Base-by-base conservation (phyloP, 1,139 yeast species). In the Pichia sp. region DNA sequence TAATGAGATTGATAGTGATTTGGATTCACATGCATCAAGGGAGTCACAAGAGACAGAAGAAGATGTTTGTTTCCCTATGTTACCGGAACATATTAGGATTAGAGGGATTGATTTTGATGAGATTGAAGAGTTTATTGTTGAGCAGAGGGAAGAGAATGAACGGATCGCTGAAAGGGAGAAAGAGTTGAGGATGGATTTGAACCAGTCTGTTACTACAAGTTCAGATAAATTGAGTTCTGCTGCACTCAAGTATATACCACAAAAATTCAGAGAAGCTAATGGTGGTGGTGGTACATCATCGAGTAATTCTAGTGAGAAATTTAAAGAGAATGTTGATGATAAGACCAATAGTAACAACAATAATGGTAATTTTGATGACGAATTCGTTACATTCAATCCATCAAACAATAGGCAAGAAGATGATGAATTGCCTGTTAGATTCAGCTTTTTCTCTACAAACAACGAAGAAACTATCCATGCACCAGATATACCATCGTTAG, bases 21-120 rank as follows among this genome's bases (percentile, higher is more conserved):
- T 72, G 11, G 83, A 75, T 52, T 81, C 89, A 2, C 84, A 77
- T 52, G 84, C 79, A 2, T 78, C 84, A 10, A 69, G 86, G 49
- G 73, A 79, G 19, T 78, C 86, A 2, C 86, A 82, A 54, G 94
- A 84, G 58, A 86, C 96, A 0, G 97, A 89, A 58, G 96, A 89
- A 59, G 97, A 91, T 71, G 98, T 91, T 35, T 91, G 97, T 68
- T 88, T 89, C 65, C 97, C 98, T 1, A 83, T 86, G 85, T 69
- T 79, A 39, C 78, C 85, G 19, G 85, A 80, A 52, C 82, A 78
- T 52, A 70, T 75, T 11, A 69, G 84, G 48, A 68, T 79, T 33
- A 78, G 78, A 49, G 91, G 89, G 12, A 81, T 83, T 50, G 89
- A 83, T 60, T 82, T 82, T 54, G 84, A 78, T 57, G 91, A 81